Evolutionary conservation across 495 filamentous ascomycete genomes (phyloP), one percentile per base, ranked within the genome.

Genomic region (Penicillium coprophilum): DNA sequence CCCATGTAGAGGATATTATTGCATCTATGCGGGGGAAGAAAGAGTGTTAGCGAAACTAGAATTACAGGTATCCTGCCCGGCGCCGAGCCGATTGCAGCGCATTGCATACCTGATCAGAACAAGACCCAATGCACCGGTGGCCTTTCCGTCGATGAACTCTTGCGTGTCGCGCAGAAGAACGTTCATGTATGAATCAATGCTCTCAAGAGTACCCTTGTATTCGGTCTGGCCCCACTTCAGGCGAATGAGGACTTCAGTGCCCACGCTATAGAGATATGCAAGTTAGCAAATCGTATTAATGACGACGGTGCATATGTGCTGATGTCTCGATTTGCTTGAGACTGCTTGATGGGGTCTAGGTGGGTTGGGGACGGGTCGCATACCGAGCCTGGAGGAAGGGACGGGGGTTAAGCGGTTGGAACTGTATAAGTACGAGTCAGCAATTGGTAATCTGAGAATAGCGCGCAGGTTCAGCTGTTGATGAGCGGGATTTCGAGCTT

Each of bases 131-230:
- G 78, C 79, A 46, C 90, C 92, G 30, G 88, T 90, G 66, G 82
- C 86, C 82, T 94, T 91, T 52, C 88, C 89, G 73, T 94, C 86
- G 60, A 96, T 87, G 75, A 83, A 96, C 68, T 97, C 95, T 76
- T 95, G 90, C 46, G 94, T 91, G 64, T 87, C 84, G 64, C 82
- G 82, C 50, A 98, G 82, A 74, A 97, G 89, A 58, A 98, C 85
- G 77, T 98, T 98, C 92, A 98, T 96, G 82, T 97, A 98, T 64
- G 88, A 92, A 77, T 98, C 94, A 61, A 96, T 89, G 75, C 83
- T 89, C 62, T 97, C 90, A 52, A 98, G 83, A 43, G 81, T 83
- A 61, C 94, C 94, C 69, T 90, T 91, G 82, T 97, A 98, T 75
- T 97, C 95, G 31, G 91, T 94, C 68, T 96, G 86, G 62, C 91